These are phyloP conservation scores for Rhododendron molle DNA, from an alignment of 148 eudicot genomes.

Conservation along the genomic window DNA sequence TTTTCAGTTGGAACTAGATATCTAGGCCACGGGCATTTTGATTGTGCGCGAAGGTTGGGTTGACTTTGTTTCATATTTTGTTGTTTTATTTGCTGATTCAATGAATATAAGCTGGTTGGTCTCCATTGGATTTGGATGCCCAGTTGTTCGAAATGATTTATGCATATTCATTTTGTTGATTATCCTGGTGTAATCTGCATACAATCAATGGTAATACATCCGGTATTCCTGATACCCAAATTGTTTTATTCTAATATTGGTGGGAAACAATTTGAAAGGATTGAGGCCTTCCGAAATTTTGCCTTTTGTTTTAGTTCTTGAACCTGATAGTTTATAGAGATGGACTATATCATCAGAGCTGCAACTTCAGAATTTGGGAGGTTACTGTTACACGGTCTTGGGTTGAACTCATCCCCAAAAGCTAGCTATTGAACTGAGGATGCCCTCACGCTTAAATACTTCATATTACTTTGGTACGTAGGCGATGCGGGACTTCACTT, in stretches of 20 bases:
- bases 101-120: not conserved
- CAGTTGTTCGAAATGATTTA: not conserved
- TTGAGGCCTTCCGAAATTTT: not conserved
- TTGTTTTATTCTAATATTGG: not conserved
- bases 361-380: not conserved
- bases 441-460: no score
- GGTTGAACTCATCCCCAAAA: no score
- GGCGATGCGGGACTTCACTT: no score
- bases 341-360: not conserved
- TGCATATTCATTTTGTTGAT: not conserved
- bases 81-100: not conserved
- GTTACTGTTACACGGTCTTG: not conserved
- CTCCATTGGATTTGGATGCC: not conserved
- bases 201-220: not conserved
- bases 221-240: not conserved
- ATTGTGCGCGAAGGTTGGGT: not conserved
- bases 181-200: not conserved
- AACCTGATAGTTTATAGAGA: not conserved
- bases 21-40: not conserved
- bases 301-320: not conserved
- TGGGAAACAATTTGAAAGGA: not conserved
- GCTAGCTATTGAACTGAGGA: no score
- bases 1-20: not conserved
- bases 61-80: not conserved
- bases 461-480: no score